phyloP scores from a whole-genome alignment of 164 flowering plant species.

The Vitis rupestris region DNA sequence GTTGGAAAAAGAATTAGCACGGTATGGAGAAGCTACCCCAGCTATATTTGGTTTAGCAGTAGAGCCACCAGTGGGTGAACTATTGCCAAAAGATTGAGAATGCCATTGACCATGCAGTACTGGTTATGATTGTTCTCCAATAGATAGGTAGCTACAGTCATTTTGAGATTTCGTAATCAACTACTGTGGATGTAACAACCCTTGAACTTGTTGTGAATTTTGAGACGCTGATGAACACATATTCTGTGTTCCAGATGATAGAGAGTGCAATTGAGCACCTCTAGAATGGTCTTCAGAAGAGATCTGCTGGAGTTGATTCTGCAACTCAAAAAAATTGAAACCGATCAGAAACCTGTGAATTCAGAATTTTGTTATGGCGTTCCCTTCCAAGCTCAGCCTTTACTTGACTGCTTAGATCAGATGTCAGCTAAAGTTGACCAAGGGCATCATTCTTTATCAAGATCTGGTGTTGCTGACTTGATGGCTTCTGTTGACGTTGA shows the following conservation, averaged over 20 bases:
- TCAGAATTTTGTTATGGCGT: constrained; percentile 22
- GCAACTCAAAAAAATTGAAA: constrained; percentile 22
- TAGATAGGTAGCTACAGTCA: too few species aligned
- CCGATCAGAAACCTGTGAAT: constrained; percentile 48
- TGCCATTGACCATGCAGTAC: too few species aligned
- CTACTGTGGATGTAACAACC: too few species aligned
- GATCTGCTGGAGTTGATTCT: constrained; percentile 54
- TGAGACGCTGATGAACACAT: too few species aligned
- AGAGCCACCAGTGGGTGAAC: constrained; percentile 3
- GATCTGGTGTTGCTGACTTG: constrained; percentile 12
- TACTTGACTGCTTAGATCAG: constrained; percentile 45
- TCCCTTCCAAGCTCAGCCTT: constrained; percentile 50
- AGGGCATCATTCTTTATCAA: constrained; percentile 12
- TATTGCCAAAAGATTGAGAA: too few species aligned
- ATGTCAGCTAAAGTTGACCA: constrained; percentile 51
- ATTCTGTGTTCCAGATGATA: too few species aligned
- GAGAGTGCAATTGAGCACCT: not conserved
- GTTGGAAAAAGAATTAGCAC: constrained; percentile 29
- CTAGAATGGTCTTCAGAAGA: constrained; percentile 36
- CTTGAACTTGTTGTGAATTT: too few species aligned
- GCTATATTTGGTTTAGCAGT: constrained; percentile 22
- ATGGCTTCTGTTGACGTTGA: constrained; percentile 52
- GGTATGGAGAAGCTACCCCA: constrained; percentile 30
- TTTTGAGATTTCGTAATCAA: too few species aligned
- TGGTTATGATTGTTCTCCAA: too few species aligned